Evolutionary conservation across 192 early-diverging fungal species (phyloP).

Genomic region (Coemansia sp.): DNA sequence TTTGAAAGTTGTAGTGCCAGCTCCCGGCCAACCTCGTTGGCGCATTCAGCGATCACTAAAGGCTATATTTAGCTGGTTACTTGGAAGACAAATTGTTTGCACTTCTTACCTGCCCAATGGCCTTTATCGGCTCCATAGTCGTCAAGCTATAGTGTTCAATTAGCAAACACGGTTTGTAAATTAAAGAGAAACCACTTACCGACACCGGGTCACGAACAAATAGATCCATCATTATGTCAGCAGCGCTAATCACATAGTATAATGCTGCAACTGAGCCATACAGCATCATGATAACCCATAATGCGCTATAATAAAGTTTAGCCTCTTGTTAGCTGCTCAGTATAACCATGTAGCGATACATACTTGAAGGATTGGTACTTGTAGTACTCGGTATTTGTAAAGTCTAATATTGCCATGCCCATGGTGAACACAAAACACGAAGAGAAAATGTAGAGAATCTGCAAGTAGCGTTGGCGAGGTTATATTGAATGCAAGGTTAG

Average conservation of each 20-base stretch:
- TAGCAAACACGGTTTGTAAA: background rate
- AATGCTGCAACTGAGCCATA: constrained; percentile 25
- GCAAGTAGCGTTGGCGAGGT: background rate
- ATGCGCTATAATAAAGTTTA: constrained; percentile 10
- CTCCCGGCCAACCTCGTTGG: constrained; percentile 93
- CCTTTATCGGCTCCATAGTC: constrained; percentile 49
- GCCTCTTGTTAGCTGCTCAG: no score
- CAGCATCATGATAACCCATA: constrained; percentile 48
- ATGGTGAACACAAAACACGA: constrained; percentile 4
- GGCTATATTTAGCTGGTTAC: background rate
- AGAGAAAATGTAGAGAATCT: background rate
- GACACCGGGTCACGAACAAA: constrained; percentile 33
- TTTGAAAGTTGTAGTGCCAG: constrained; percentile 84
- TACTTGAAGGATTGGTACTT: constrained; percentile 38
- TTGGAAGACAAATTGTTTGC: no score
- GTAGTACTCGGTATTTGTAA: constrained; percentile 19
- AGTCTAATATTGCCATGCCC: constrained; percentile 10
- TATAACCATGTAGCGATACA: background rate
- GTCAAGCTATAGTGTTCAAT: constrained; percentile 17
- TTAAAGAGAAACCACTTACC: constrained; percentile 12
- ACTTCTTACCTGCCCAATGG: constrained; percentile 51
- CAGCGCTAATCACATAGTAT: constrained; percentile 32
- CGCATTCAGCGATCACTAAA: constrained; percentile 84
- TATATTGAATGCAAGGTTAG: background rate
- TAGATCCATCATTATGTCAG: constrained; percentile 34